Conservation (phyloP, 2,329 filamentous ascomycete genomes). For the Beauveria rudraprayagi region DNA sequence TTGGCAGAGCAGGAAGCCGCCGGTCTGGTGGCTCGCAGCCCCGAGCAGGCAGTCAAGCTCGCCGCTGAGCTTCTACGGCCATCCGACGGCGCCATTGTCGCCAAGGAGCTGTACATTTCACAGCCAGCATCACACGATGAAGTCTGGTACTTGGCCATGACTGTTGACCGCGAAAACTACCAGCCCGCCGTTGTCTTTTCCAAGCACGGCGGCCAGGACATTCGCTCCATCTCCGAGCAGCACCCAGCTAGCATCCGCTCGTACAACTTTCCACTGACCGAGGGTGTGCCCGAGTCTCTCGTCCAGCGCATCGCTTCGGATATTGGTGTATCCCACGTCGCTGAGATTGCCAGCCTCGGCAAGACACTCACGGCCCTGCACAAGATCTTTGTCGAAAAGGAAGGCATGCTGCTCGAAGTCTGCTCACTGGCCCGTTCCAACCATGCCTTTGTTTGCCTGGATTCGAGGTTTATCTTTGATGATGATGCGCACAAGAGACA, state of each 20-base stretch:
- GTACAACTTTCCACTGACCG: slow-evolving; percentile 20
- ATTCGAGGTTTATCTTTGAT: slow-evolving; percentile 39
- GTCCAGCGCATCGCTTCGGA: slow-evolving; percentile 12
- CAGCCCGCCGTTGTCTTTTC: slow-evolving; percentile 31
- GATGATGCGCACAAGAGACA: slow-evolving; percentile 38
- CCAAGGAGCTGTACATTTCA: slow-evolving; percentile 29
- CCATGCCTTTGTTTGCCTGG: slow-evolving; percentile 23
- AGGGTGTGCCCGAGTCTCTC: slow-evolving; percentile 20
- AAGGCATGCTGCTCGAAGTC: slow-evolving; percentile 39
- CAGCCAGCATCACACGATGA: slow-evolving; percentile 22
- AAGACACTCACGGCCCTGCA: slow-evolving; percentile 19
- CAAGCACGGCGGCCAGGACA: slow-evolving; percentile 13
- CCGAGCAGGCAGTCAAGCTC: slow-evolving; percentile 14
- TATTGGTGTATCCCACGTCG: background rate
- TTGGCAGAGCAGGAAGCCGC: background rate
- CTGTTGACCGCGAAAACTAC: slow-evolving; percentile 34
- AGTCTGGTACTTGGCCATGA: slow-evolving; percentile 34
- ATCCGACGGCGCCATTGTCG: slow-evolving; percentile 6
- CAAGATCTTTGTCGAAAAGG: slow-evolving; percentile 35
- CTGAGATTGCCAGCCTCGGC: slow-evolving; percentile 13
- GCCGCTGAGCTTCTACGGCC: slow-evolving; percentile 17
- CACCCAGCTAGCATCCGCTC: slow-evolving; percentile 2
- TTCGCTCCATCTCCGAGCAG: slow-evolving; percentile 15
- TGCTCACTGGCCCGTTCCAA: slow-evolving; percentile 27
- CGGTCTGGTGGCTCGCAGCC: background rate